phyloP scores from a whole-genome alignment of 2,329 filamentous ascomycete species.

The Aaosphaeria pasadenensis region DNA sequence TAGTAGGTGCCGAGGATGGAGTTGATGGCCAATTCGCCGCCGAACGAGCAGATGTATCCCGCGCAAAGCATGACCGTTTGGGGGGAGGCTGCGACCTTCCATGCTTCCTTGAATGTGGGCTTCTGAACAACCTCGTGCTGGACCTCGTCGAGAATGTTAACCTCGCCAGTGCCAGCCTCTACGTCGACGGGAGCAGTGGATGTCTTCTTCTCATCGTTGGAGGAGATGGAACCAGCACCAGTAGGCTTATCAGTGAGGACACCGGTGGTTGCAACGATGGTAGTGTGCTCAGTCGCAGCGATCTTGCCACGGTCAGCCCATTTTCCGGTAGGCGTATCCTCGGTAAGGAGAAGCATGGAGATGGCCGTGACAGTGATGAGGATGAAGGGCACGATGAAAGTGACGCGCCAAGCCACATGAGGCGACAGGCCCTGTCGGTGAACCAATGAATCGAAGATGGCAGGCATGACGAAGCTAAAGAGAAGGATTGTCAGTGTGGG shows the following conservation, averaged over 20 bases:
- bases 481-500: background rate
- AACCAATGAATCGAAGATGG: constrained; percentile 76
- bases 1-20: constrained; percentile 60
- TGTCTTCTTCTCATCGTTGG: constrained; percentile 38
- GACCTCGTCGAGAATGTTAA: constrained; percentile 55
- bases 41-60: constrained; percentile 61
- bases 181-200: constrained; percentile 27
- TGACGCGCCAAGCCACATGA: constrained; percentile 76
- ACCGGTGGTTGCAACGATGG: constrained; percentile 52
- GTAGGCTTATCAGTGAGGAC: constrained; percentile 44
- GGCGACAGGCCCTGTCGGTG: constrained; percentile 55
- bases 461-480: constrained; percentile 78
- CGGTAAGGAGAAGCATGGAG: constrained; percentile 69
- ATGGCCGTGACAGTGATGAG: constrained; percentile 66
- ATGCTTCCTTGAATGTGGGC: constrained; percentile 58
- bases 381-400: constrained; percentile 80
- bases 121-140: constrained; percentile 60
- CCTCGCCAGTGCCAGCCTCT: constrained; percentile 48
- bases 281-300: constrained; percentile 49
- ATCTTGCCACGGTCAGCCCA: constrained; percentile 71
- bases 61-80: constrained; percentile 53
- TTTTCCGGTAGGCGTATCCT: constrained; percentile 78
- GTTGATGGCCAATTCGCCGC: constrained; percentile 60
- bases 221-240: constrained; percentile 32
- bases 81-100: constrained; percentile 61